These are phyloP conservation scores for grape (Vitis vinifera) DNA, from an alignment of 164 flowering plant species.

Conservation along the genomic window ASM3070453v1 NC_081814.1:3173501-3174000, in stretches of 20 bases:
- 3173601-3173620: slow-evolving; percentile 21
- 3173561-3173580: not conserved
- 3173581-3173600: slow-evolving; percentile 9
- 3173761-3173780: slow-evolving; percentile 28
- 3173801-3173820: slow-evolving; percentile 55
- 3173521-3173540: not conserved
- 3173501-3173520: too few species aligned
- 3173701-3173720: slow-evolving; percentile 47
- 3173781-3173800: slow-evolving; percentile 42
- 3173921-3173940: slow-evolving; percentile 43
- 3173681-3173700: not conserved
- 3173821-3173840: not conserved
- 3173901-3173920: slow-evolving; percentile 48
- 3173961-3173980: slow-evolving; percentile 55
- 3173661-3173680: too few species aligned
- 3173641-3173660: not conserved
- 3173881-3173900: slow-evolving; percentile 14
- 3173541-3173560: slow-evolving; percentile 17
- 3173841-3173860: not conserved
- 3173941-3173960: slow-evolving; percentile 60
- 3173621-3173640: slow-evolving; percentile 10
- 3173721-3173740: slow-evolving; percentile 57
- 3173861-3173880: not conserved
- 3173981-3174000: slow-evolving; percentile 49
- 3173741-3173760: slow-evolving; percentile 16